Evolutionary conservation across 768 basidiomycete species (phyloP), one percentile per base, ranked within the genome.

Genomic region (Kwoniella bestiolae): DNA sequence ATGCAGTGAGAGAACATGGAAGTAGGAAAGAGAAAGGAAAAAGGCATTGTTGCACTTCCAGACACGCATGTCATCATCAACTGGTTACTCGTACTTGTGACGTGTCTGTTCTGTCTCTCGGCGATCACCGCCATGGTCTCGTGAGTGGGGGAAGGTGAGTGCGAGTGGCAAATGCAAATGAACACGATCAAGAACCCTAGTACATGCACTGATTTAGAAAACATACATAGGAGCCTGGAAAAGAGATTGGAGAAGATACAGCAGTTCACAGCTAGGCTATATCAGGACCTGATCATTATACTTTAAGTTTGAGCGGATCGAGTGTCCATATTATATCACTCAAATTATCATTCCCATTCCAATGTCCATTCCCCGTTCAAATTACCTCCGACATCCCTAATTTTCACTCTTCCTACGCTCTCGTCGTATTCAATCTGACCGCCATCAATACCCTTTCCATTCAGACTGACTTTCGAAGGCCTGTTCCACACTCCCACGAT

Each of bases 401-500:
- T 53, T 29, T 85, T 80, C 60, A 88, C 71, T 74, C 84, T 83
- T 62, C 83, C 76, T 45, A 82, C 82, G 9, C 73, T 72, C 0
- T 62, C 67, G 26, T 80, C 66, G 70, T 86, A 88, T 16, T 73
- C 28, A 29, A 70, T 57, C n/a, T 62, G 73, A 84, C 84, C 86
- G 25, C 65, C 74, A 7, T 71, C 44, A 12, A 83, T 68, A 3
- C 6, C 56, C 38, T 78, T 68, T 16, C 84, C 84, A 59, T 84
- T 78, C 35, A 87, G 57, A 5, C 64, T 76, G 3, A 88, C 84
- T 5, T 44, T 58, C 12, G 50, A 68, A 3, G 87, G 87, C 28
- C 77, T 78, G 45, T 63, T 23, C 21, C 56, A 32, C 31, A 79
- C 84, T 0, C 89, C 89, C 21, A 91, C 83, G 11, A 91, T 72